These are phyloP conservation scores for Pouteria glomerata DNA, from an alignment of 148 eudicot species.

Conservation along the genomic window DNA sequence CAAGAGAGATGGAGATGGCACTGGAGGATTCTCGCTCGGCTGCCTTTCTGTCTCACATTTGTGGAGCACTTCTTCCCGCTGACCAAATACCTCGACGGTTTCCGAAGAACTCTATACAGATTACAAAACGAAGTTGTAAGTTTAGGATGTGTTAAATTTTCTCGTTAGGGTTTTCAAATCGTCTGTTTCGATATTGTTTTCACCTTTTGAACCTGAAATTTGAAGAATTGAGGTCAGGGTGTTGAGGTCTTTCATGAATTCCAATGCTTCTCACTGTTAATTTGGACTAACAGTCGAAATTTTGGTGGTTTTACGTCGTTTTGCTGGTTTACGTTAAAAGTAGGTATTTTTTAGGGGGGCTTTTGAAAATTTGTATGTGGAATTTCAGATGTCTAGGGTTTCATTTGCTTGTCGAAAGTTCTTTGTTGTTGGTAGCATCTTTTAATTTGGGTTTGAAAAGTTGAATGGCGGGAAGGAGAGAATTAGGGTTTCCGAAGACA, in stretches of 20 bases:
- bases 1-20: constrained; percentile 32
- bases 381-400: not conserved
- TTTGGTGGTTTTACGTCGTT: too few relatives aligned
- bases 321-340: too few relatives aligned
- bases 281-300: not conserved
- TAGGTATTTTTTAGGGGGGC: too few relatives aligned
- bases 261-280: not conserved
- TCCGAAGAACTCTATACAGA: constrained; percentile 32
- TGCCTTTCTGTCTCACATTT: constrained; percentile 9
- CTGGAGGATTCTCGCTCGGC: constrained; percentile 39
- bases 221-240: not conserved
- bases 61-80: constrained; percentile 24
- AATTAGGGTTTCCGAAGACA: constrained; percentile 56
- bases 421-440: not conserved
- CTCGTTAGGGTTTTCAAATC: not conserved
- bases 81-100: constrained; percentile 31
- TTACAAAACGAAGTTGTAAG: constrained; percentile 48
- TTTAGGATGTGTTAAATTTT: constrained; percentile 32
- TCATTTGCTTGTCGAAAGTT: not conserved
- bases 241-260: not conserved
- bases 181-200: not conserved
- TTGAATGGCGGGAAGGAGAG: constrained; percentile 49
- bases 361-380: too few relatives aligned
- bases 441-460: constrained; percentile 10
- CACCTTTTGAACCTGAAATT: not conserved